Evolutionary conservation across 768 basidiomycete species (phyloP).

Genomic region (Lactarius trivialis): DNA sequence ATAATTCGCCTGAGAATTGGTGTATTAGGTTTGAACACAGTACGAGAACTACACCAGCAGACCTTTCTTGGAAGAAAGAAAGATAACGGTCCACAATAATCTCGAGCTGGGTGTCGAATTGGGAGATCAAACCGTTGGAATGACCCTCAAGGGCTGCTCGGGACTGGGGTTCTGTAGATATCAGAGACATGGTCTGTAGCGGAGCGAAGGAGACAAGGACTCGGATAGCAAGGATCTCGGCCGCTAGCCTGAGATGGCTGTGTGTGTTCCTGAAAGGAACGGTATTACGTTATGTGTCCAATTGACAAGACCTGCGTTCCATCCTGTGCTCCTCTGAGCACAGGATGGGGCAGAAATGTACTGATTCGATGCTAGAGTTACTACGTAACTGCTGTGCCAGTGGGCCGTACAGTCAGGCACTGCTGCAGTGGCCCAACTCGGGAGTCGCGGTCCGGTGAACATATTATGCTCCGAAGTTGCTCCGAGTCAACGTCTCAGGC

Average conservation of each 20-base stretch:
- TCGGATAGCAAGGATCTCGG: background rate
- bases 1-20: conserved; percentile 55
- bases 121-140: conserved; percentile 44
- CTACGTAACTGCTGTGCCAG: background rate
- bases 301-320: background rate
- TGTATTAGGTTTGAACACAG: conserved; percentile 15
- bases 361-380: background rate
- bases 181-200: background rate
- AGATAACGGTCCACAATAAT: conserved; percentile 72
- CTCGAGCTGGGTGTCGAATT: conserved; percentile 68
- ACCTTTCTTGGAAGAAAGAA: conserved; percentile 84
- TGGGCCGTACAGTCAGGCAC: too few species aligned
- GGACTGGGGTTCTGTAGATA: conserved; percentile 13
- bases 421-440: too few species aligned
- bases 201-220: background rate
- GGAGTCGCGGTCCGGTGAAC: background rate
- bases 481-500: too few species aligned
- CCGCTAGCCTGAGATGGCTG: background rate
- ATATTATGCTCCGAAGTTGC: too few species aligned
- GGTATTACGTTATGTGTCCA: background rate
- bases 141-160: conserved; percentile 15
- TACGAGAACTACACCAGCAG: conserved; percentile 23
- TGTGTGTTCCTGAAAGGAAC: background rate
- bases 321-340: background rate
- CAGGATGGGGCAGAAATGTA: background rate